Conservation (phyloP, 2,329 filamentous ascomycete species). For the Zelopaecilomyces penicillatus region DNA sequence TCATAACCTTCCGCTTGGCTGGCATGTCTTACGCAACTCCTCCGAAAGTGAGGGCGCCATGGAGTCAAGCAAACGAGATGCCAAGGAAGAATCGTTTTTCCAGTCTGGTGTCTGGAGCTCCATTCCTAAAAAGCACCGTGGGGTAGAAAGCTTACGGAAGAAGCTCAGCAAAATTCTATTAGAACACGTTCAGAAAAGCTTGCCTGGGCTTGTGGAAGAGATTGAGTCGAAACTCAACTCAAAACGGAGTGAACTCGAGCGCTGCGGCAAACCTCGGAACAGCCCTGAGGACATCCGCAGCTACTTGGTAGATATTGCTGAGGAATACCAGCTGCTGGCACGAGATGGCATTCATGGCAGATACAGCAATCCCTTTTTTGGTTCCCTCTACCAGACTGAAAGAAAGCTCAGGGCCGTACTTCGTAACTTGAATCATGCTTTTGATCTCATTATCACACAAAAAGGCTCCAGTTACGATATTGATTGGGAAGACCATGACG, state of each 20-base stretch:
- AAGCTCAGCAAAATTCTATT: constrained; percentile 26
- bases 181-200: constrained; percentile 19
- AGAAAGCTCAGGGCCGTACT: constrained; percentile 23
- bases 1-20: constrained; percentile 32
- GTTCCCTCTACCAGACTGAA: constrained; percentile 8
- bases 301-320: constrained; percentile 28
- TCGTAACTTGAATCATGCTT: constrained; percentile 21
- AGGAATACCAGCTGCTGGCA: constrained; percentile 24
- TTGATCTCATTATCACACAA: constrained; percentile 18
- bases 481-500: not conserved
- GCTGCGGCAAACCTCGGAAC: constrained; percentile 11
- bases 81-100: constrained; percentile 25
- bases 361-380: constrained; percentile 31
- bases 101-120: constrained; percentile 17
- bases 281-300: constrained; percentile 18
- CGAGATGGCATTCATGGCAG: constrained; percentile 20
- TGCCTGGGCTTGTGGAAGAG: constrained; percentile 17
- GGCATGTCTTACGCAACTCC: constrained; percentile 46
- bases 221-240: constrained; percentile 13
- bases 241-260: constrained; percentile 11
- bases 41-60: constrained; percentile 20
- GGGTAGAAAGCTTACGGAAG: constrained; percentile 23
- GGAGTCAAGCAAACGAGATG: constrained; percentile 19
- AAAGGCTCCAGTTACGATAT: constrained; percentile 17
- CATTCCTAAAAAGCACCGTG: constrained; percentile 20